Conservation (phyloP, 352 stramenopile species). For the Phytophthora vignae region DNA sequence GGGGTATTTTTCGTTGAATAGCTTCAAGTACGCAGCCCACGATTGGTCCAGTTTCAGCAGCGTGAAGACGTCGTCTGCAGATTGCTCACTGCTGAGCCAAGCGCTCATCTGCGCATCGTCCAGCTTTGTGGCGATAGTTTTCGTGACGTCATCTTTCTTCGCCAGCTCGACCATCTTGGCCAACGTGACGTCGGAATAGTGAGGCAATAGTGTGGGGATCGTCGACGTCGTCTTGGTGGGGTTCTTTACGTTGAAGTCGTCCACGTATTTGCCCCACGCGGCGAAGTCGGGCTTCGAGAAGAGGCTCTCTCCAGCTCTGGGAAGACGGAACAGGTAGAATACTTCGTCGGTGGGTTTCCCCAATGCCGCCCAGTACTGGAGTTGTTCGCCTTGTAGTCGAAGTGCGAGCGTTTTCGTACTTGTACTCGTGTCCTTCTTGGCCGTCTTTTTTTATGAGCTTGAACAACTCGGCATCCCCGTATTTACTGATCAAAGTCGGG, state of each 20-base stretch:
- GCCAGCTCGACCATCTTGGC: background rate
- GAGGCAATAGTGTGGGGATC: background rate
- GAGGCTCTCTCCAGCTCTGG: background rate
- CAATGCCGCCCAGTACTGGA: background rate
- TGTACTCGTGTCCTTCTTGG: background rate
- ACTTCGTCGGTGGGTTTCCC: background rate
- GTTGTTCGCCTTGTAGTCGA: background rate
- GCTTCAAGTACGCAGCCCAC: constrained; percentile 1
- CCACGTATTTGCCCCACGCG: background rate
- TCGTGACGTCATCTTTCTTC: background rate
- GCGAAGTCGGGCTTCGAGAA: background rate
- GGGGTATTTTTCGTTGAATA: background rate
- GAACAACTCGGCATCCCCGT: background rate
- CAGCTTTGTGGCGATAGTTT: background rate
- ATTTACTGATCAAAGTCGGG: background rate
- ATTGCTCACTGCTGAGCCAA: background rate
- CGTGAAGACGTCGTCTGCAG: background rate
- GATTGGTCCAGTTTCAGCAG: background rate
- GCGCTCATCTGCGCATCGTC: background rate
- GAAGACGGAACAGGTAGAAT: background rate
- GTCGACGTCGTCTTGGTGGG: background rate
- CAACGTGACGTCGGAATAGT: background rate
- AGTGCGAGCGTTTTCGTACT: background rate
- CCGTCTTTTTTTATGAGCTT: background rate
- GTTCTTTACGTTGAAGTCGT: background rate